Evolutionary conservation across 495 filamentous ascomycete genomes (phyloP), one percentile per base, ranked within the genome.

Genomic region (Neurospora pannonica): DNA sequence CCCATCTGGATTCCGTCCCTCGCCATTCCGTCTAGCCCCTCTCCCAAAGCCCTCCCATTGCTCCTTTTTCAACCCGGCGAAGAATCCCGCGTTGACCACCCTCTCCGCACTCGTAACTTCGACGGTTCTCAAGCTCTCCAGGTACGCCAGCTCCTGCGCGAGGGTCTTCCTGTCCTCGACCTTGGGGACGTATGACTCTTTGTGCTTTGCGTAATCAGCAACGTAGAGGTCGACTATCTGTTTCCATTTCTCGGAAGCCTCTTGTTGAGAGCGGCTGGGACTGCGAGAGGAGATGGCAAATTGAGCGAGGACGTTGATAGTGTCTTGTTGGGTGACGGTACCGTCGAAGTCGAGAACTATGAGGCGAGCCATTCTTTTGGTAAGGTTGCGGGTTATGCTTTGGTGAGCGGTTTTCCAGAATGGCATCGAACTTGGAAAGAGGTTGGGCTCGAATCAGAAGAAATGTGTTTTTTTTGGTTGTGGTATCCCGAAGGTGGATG

Each of bases 291-390:
- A 34, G 42, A 77, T 76, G 46, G 75, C 70, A 21, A 70, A 46
- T 21, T 74, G n/a, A 69, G 75, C 74, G 54, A 83, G 71, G 60
- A 71, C 38, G 75, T 74, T 38, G 71, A 83, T 76, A 34, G 81
- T 79, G 75, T 83, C 81, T 15, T 70, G n/a, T 3, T 74, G 74
- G 37, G 85, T 86, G 76, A 86, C 85, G 38, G 85, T 87, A 70
- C 83, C 84, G 79, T 87, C 85, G 70, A 87, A 87, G 74, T 87
- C 85, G 1, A 87, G 77, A 74, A 87, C 79, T 74, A 87, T 76
- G 76, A 86, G 81, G 38, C 73, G 70, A 36, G 70, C 54, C 36
- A 54, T 37, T 38, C 19, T 70, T 54, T 42, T 42, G 39, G 11
- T 19, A 11, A 24, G 21, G 31, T 8, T 38, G 70, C 28, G 17